Evolutionary conservation across 305 asterid genomes (phyloP).

Genomic region (Euphrasia arctica): DNA sequence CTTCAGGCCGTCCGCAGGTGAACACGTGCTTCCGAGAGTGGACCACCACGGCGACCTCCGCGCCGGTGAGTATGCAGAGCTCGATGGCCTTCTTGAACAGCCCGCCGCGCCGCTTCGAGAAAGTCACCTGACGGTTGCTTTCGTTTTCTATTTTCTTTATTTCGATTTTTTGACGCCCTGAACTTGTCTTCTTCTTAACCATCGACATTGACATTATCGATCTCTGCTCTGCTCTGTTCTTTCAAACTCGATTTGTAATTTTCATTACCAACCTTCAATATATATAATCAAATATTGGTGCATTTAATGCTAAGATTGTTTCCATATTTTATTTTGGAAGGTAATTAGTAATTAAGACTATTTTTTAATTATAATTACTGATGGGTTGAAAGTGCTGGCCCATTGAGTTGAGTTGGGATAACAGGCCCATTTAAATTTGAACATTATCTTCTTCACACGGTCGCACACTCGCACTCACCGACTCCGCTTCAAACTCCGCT

Average conservation of each 20-base stretch:
- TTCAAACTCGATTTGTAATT: too few relatives aligned
- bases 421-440: too few relatives aligned
- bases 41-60: slow-evolving; percentile 37
- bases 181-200: slow-evolving; percentile 27
- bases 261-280: too few relatives aligned
- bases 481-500: not conserved
- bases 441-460: slow-evolving; percentile 18
- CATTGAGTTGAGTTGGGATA: too few relatives aligned
- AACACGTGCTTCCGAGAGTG: slow-evolving; percentile 44
- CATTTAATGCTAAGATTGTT: too few relatives aligned
- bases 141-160: slow-evolving; percentile 34
- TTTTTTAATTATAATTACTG: too few relatives aligned
- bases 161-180: slow-evolving; percentile 45
- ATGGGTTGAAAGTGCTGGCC: too few relatives aligned
- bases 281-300: too few relatives aligned
- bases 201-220: not conserved
- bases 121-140: slow-evolving; percentile 41
- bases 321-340: too few relatives aligned
- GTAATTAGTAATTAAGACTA: too few relatives aligned
- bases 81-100: slow-evolving; percentile 53
- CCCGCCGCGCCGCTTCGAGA: slow-evolving; percentile 48
- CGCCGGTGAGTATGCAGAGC: slow-evolving; percentile 45
- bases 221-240: too few relatives aligned
- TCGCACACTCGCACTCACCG: too few relatives aligned
- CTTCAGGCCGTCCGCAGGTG: slow-evolving; percentile 46